A percentile compares a stretch with the other conserved stretches of the same genome.
Evolutionary conservation across 352 stramenopile genomes (phyloP).

Genomic region (Phytophthora niederhauseri): DNA sequence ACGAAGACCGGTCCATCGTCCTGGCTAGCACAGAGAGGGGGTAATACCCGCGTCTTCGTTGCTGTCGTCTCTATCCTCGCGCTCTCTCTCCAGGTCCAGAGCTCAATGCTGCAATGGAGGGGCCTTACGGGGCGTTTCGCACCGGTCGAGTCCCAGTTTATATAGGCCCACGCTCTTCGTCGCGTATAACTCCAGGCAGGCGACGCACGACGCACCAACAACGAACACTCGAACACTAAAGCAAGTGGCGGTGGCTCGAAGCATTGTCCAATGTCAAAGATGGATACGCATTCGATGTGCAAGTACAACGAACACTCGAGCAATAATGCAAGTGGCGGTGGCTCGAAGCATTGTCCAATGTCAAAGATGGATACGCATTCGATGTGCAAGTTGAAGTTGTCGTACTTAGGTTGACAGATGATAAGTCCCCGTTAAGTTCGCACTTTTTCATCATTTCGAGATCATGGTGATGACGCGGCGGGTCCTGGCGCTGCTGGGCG

Average conservation of each 20-base stretch:
- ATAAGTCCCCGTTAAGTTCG: constrained; percentile 12
- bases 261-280: not conserved
- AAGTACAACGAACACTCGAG: not conserved
- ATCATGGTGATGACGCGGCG: constrained; percentile 30
- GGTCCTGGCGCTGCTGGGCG: constrained; percentile 14
- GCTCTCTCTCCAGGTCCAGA: not conserved
- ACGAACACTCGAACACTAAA: not conserved
- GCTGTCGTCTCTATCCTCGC: not conserved
- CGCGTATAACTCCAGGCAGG: constrained; percentile 10
- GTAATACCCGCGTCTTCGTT: not conserved
- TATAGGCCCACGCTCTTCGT: constrained; percentile 8
- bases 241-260: not conserved
- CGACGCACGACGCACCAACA: not conserved
- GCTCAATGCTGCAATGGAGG: constrained; percentile 6
- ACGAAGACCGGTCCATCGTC: constrained; percentile 31
- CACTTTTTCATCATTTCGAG: not conserved
- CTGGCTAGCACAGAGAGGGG: not conserved
- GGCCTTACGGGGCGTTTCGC: constrained; percentile 17
- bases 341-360: not conserved
- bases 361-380: not conserved
- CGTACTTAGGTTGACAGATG: constrained; percentile 3
- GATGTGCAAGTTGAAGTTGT: constrained; percentile 17
- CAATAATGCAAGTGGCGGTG: not conserved
- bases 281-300: not conserved
- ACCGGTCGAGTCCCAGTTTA: constrained; percentile 14